Conservation (phyloP, 352 stramenopile species). For the Globisporangium spinosum region DNA sequence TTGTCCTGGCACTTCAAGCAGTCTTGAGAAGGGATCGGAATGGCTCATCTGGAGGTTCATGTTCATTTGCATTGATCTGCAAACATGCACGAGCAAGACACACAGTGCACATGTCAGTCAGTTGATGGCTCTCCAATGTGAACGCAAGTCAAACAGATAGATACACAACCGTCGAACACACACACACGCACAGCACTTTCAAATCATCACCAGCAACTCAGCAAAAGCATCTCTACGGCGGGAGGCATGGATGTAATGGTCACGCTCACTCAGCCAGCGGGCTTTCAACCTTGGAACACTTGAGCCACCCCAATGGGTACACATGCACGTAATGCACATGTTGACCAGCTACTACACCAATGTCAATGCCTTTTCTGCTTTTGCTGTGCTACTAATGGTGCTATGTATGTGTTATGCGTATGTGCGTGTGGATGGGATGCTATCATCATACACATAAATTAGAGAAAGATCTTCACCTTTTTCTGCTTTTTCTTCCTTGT, state of each 20-base stretch:
- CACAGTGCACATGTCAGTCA: conserved; percentile 11
- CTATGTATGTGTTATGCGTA: background rate
- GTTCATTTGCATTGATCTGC: conserved; percentile 8
- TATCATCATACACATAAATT: background rate
- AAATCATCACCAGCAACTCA: conserved; percentile 2
- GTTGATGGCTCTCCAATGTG: background rate
- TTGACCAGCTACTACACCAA: background rate
- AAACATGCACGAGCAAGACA: background rate
- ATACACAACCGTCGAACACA: background rate
- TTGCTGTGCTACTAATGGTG: conserved; percentile 2
- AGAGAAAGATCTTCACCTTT: conserved; percentile 10
- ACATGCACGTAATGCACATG: background rate
- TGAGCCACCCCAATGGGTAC: background rate
- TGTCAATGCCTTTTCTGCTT: conserved; percentile 5
- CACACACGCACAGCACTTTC: conserved; percentile 7
- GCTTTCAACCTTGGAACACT: background rate
- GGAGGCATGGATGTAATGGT: background rate
- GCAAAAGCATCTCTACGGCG: conserved; percentile 1
- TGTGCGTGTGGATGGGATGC: background rate
- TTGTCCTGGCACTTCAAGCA: conserved; percentile 4
- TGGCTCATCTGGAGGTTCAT: conserved; percentile 21
- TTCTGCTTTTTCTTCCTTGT: background rate
- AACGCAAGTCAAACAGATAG: background rate
- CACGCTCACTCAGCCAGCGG: background rate
- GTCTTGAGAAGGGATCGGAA: conserved; percentile 8